These are phyloP conservation scores for Phaeosphaeriaceae sp. DNA, from an alignment of 2,329 filamentous ascomycete species.

Conservation along the genomic window DNA sequence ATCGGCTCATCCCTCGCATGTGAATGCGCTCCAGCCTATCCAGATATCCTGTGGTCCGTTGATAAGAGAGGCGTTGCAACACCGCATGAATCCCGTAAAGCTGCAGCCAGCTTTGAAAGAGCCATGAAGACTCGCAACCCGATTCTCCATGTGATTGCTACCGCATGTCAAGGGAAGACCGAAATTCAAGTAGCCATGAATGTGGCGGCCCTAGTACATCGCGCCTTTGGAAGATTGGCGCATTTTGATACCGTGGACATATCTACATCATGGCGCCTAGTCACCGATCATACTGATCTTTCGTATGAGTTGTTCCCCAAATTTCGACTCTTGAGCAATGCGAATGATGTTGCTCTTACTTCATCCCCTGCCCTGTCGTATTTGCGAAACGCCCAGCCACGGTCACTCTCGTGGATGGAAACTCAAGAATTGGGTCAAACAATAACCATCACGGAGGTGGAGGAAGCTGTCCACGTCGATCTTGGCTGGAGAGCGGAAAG, in stretches of 20 bases:
- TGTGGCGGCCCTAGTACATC: slow-evolving; percentile 52
- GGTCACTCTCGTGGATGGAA: slow-evolving; percentile 67
- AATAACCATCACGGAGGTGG: slow-evolving; percentile 55
- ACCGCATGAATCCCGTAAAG: slow-evolving; percentile 48
- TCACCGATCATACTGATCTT: slow-evolving; percentile 53
- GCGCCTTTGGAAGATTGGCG: slow-evolving; percentile 47
- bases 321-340: slow-evolving; percentile 56
- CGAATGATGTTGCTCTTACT: slow-evolving; percentile 18
- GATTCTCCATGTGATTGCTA: slow-evolving; percentile 25
- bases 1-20: slow-evolving; percentile 11
- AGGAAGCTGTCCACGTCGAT: slow-evolving; percentile 60
- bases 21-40: slow-evolving; percentile 32
- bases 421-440: slow-evolving; percentile 56
- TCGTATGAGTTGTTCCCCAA: slow-evolving; percentile 42
- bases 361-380: slow-evolving; percentile 43
- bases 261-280: slow-evolving; percentile 52
- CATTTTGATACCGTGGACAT: slow-evolving; percentile 29
- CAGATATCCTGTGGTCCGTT: slow-evolving; percentile 36
- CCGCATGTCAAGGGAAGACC: slow-evolving; percentile 26
- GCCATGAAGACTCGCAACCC: slow-evolving; percentile 56
- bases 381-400: slow-evolving; percentile 61
- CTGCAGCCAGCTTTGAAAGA: slow-evolving; percentile 60
- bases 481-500: slow-evolving; percentile 66
- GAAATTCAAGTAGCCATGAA: slow-evolving; percentile 53
- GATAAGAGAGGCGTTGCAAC: slow-evolving; percentile 22